Conservation (phyloP, 371 early-diverging fungal species). For the Funneliformis caledonium region DNA sequence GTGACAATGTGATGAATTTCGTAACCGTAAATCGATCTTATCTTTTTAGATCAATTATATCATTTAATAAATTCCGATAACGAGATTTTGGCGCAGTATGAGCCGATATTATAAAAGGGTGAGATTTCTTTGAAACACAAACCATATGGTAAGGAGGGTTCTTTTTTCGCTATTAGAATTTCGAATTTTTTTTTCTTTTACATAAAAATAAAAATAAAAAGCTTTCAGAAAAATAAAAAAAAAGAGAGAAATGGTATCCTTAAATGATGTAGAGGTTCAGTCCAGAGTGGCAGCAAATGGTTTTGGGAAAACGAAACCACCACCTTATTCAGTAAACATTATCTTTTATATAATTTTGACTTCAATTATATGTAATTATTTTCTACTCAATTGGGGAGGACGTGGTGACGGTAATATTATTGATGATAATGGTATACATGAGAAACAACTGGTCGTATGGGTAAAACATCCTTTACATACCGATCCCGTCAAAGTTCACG, state of each 20-base stretch:
- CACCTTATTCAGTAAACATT: neutral
- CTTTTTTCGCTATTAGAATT: too few relatives aligned
- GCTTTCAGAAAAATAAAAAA: too few relatives aligned
- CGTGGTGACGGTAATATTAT: neutral
- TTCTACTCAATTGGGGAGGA: neutral
- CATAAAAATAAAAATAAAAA: too few relatives aligned
- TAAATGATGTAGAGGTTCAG: neutral
- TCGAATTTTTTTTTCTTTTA: too few relatives aligned
- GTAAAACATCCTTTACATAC: slow-evolving; percentile 33
- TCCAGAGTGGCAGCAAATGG: neutral
- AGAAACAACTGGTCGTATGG: slow-evolving; percentile 31
- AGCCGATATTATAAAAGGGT: too few relatives aligned
- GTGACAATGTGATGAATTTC: too few relatives aligned
- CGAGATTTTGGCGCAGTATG: too few relatives aligned
- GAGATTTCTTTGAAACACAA: too few relatives aligned
- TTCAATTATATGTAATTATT: neutral
- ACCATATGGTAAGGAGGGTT: too few relatives aligned
- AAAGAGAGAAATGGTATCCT: neutral
- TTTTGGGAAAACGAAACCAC: neutral
- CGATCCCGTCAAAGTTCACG: slow-evolving; percentile 35
- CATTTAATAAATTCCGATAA: too few relatives aligned
- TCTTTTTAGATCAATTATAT: too few relatives aligned
- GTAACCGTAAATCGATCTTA: too few relatives aligned
- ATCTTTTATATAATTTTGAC: neutral
- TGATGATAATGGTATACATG: neutral